Base-by-base conservation (phyloP, 495 filamentous ascomycete genomes). In the Bombardia bombarda region DNA sequence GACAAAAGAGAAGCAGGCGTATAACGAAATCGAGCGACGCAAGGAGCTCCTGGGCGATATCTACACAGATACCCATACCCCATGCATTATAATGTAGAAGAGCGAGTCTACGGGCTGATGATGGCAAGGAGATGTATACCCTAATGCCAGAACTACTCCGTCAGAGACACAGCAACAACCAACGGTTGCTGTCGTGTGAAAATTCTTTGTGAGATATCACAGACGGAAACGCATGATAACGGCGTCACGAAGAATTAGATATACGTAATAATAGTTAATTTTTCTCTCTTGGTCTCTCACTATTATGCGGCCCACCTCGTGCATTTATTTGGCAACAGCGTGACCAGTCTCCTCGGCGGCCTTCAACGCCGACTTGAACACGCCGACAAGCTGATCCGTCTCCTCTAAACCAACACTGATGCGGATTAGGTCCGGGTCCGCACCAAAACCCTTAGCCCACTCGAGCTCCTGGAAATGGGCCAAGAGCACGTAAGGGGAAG, bases 321-420 rank as follows among this genome's bases (percentile, higher is more conserved):
- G n/a, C n/a, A n/a, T n/a, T n/a, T n/a, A n/a, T n/a, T n/a, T n/a
- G n/a, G n/a, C n/a, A n/a, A n/a, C n/a, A n/a, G n/a, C n/a, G n/a
- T n/a, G n/a, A n/a, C n/a, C n/a, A n/a, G n/a, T n/a, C n/a, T n/a
- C 49, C 33, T 71, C 65, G 0, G 70, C 73, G 2, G 57, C 71
- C 46, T 56, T 47, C 12, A 82, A 63, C 5, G 78, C 78, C 21
- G 35, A 60, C 41, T 57, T 43, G 43, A 82, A 78, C 18, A 68
- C 58, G 3, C 46, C 33, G 14, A 67, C 55, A 39, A 97, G 61
- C 41, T 84, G 72, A 16, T 75, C 63, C 5, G 77, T 73, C 23
- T 90, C 86, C 66, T 96, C 92, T 33, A 96, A 63, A 0, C 93
- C 93, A 32, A 96, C 86, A 53, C 90, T 96, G 46, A 97, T 76